A percentile compares a stretch with the other conserved stretches of the same genome.
Conservation (phyloP, 2,329 filamentous ascomycete species). For the Aspergillus fumigatiaffinis region DNA sequence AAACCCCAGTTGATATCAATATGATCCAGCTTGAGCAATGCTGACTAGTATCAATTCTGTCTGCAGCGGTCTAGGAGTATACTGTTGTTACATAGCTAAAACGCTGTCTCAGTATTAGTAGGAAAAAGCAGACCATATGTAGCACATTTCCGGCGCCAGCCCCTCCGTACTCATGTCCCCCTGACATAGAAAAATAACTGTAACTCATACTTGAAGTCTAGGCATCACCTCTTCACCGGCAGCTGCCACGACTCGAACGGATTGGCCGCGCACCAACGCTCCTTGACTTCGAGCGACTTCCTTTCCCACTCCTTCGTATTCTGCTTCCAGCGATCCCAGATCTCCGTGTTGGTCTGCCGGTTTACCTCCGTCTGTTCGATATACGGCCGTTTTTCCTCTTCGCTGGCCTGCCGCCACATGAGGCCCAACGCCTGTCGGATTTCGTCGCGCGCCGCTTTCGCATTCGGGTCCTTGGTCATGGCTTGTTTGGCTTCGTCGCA, state of each 20-base stretch:
- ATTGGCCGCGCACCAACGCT: constrained; percentile 37
- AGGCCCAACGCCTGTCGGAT: constrained; percentile 80
- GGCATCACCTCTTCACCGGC: neutral
- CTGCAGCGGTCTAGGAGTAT: neutral
- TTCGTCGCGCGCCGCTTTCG: constrained; percentile 66
- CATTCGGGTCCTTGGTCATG: constrained; percentile 61
- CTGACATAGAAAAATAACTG: neutral
- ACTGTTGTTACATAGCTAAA: neutral
- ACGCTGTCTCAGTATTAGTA: neutral
- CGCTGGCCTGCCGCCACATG: constrained; percentile 79
- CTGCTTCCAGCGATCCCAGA: constrained; percentile 68
- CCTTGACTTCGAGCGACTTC: constrained; percentile 35
- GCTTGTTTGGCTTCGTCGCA: constrained; percentile 66
- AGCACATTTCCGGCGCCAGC: neutral
- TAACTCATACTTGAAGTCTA: neutral
- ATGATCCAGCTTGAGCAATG: neutral
- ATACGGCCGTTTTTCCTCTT: constrained; percentile 71
- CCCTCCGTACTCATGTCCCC: neutral
- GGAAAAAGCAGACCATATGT: neutral
- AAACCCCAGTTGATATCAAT: neutral
- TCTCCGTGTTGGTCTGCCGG: constrained; percentile 62
- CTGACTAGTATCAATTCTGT: neutral
- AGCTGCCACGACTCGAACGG: constrained; percentile 32
- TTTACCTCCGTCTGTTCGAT: constrained; percentile 68
- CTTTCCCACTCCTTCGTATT: constrained; percentile 53